phyloP scores from a whole-genome alignment of 345 rosid species.

The Citrus glauca region DNA sequence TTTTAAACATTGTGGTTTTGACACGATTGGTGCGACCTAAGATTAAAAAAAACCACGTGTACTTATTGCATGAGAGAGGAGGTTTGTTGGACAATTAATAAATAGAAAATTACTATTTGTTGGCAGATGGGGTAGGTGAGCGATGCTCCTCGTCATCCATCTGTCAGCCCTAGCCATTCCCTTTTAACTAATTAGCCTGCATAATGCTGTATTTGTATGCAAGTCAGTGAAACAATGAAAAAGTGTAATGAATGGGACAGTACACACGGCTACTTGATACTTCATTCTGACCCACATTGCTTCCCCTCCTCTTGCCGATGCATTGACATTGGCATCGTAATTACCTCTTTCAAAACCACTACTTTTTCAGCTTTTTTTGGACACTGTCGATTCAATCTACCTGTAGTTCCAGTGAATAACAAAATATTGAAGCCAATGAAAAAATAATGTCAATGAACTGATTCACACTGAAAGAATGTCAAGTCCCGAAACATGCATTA shows the following conservation, averaged over 20 bases:
- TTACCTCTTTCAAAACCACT: neutral
- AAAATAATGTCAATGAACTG: neutral
- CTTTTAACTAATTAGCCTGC: no score
- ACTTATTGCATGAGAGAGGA: neutral
- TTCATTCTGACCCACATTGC: neutral
- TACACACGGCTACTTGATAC: no score
- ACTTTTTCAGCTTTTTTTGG: neutral
- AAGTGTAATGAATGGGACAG: no score
- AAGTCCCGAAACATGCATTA: neutral
- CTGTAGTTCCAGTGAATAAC: neutral
- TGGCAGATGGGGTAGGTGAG: conserved; percentile 29
- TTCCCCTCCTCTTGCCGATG: neutral
- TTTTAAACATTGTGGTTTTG: neutral
- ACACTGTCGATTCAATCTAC: conserved; percentile 10
- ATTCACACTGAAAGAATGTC: neutral
- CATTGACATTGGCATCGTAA: neutral
- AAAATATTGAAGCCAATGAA: neutral
- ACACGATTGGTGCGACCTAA: neutral
- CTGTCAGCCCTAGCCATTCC: conserved; percentile 15
- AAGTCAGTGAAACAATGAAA: no score
- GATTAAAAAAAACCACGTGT: neutral
- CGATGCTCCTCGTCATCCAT: conserved; percentile 21
- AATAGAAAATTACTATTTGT: neutral
- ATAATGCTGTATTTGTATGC: no score
- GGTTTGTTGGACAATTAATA: neutral